Percentiles rank a stretch among this genome's conserved stretches.
Conservation (phyloP, 163 green algal species). For the Coccomyxa subellipsoidea region DNA sequence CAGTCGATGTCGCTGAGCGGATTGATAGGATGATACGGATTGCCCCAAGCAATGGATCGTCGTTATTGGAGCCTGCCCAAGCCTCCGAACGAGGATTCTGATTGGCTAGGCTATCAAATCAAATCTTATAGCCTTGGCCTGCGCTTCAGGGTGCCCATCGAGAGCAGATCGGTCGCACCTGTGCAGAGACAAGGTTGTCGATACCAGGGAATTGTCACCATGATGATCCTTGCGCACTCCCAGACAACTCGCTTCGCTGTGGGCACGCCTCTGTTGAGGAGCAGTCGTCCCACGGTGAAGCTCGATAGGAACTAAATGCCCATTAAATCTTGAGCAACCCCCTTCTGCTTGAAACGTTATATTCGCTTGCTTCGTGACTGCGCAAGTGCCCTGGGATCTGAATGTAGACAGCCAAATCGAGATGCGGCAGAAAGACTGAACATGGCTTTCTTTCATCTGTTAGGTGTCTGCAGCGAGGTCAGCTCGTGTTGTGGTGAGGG, state of each 20-base stretch:
- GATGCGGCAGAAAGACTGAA: background rate
- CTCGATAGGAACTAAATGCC: background rate
- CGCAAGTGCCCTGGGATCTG: background rate
- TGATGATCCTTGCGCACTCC: background rate
- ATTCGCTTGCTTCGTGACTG: background rate
- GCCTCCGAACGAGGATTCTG: background rate
- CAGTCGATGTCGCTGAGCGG: background rate
- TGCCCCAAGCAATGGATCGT: background rate
- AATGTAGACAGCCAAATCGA: background rate
- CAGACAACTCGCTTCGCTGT: background rate
- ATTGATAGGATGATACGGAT: background rate
- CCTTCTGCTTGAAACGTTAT: background rate
- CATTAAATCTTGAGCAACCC: background rate
- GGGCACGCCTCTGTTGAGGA: background rate
- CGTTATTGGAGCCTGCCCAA: background rate
- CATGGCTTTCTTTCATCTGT: background rate
- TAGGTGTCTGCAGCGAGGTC: background rate
- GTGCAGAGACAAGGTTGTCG: background rate
- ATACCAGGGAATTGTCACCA: background rate
- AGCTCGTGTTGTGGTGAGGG: constrained; percentile 2
- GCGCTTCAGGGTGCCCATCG: background rate
- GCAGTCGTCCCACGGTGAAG: background rate
- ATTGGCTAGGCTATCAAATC: background rate
- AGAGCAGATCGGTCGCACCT: background rate
- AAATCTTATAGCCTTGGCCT: background rate